phyloP scores from a whole-genome alignment of 2,329 filamentous ascomycete species.

The Fusarium solani-melongenae region DNA sequence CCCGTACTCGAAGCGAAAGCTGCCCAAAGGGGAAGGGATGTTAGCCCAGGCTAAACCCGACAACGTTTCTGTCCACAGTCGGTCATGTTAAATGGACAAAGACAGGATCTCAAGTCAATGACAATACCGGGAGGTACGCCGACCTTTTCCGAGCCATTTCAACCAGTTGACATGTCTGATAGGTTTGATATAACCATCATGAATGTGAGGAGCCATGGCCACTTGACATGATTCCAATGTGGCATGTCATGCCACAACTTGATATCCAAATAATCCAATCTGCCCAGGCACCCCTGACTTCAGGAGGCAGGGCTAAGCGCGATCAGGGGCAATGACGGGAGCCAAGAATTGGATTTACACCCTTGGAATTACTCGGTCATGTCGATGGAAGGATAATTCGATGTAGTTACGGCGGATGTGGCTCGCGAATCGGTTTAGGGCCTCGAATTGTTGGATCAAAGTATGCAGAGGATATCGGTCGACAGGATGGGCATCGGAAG shows the following conservation, averaged over 20 bases:
- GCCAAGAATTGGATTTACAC: neutral
- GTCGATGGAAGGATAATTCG: neutral
- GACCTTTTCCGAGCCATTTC: neutral
- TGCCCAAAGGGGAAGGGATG: neutral
- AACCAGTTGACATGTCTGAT: neutral
- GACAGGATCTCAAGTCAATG: neutral
- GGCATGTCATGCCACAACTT: neutral
- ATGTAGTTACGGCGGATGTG: neutral
- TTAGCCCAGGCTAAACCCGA: neutral
- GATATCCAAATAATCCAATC: neutral
- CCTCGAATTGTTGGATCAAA: neutral
- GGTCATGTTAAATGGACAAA: neutral
- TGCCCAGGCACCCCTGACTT: conserved; percentile 22
- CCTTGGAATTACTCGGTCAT: neutral
- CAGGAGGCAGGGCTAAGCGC: conserved; percentile 5
- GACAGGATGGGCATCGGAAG: neutral
- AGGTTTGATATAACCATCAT: neutral
- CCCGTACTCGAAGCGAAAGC: neutral
- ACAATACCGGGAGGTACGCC: neutral
- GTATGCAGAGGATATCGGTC: neutral
- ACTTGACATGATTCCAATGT: neutral
- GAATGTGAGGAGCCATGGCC: too few species aligned
- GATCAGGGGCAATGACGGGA: neutral
- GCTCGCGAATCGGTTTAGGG: neutral
- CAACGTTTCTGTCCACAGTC: neutral